Base-by-base conservation (phyloP, 2,329 filamentous ascomycete genomes). In the Podosphaera xanthii region DNA sequence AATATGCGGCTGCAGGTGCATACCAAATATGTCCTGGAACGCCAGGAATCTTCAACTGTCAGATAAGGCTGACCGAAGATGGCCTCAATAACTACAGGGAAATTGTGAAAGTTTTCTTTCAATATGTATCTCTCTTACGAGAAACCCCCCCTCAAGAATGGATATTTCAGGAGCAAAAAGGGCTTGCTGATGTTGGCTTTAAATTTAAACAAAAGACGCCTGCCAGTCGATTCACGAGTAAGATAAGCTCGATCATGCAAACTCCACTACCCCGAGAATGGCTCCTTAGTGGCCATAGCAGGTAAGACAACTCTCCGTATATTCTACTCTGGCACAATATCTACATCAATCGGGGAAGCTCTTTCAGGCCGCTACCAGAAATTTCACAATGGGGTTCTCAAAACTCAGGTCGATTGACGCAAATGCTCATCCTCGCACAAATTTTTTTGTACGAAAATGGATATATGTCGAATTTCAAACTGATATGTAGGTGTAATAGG, bases 91-190 rank as follows among this genome's bases (percentile, higher is more conserved):
- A 71, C 62, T 84, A 86, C 69, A 75, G 80, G 63, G 81, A 86
- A 64, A 76, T 87, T 31, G 74, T 81, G 50, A 83, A 84, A 69
- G 74, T 78, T 49, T 73, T 86, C 58, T 87, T 87, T 69, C 79
- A 86, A 69, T 98, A 98, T 67, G 82, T 97, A 62, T 82, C 88
- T 9, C 79, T 98, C 70, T 78, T 98, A 59, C 82, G 82, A 62
- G 86, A 94, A 66, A 77, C 78, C 2, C 79, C 84, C 4, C 90
- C 91, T 0, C 84, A 94, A 64, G 77, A 94, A 69, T 97, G 92
- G 92, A 89, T 97, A 60, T 90, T 92, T 61, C 81, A 94, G 38
- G 92, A 98, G 71, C 86, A 92, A 70, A 91, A 89, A 71, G 83
- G 83, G 42, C 82, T 97, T 73, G 83, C 86, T 52, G 90, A 97